Percentiles rank a stretch among this genome's conserved stretches.
phyloP scores from a whole-genome alignment of 331 rosid genomes.

The Pyracantha coccinea region DNA sequence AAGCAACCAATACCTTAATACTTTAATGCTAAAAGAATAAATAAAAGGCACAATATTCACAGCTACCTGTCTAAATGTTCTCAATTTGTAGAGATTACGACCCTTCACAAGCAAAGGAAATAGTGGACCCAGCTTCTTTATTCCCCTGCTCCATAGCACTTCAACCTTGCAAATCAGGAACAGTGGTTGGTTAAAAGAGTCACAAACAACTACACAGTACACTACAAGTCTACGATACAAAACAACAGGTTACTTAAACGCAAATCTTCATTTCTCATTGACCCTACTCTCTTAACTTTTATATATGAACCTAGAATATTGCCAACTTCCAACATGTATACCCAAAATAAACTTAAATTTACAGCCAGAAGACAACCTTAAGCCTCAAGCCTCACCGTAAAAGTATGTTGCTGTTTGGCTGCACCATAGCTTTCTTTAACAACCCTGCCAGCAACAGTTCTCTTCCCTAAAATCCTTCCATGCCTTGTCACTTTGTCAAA shows the following conservation, averaged over 20 bases:
- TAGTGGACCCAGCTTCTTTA: conserved; percentile 45
- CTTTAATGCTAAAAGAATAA: not conserved
- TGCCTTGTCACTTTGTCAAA: conserved; percentile 50
- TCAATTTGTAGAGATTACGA: conserved; percentile 69
- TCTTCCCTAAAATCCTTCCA: conserved; percentile 51
- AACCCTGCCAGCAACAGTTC: conserved; percentile 73
- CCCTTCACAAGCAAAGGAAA: conserved; percentile 77
- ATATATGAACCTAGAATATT: not conserved
- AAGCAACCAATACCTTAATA: conserved; percentile 14
- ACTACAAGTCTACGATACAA: not conserved
- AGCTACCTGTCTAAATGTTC: conserved; percentile 63
- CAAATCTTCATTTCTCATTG: not conserved
- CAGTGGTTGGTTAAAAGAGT: not conserved
- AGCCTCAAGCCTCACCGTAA: conserved; percentile 45
- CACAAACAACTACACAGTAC: not conserved
- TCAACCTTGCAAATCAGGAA: conserved; percentile 39
- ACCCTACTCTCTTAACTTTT: not conserved
- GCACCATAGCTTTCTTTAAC: conserved; percentile 83
- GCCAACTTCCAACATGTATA: not conserved
- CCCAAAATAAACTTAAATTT: not conserved
- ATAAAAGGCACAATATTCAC: not conserved
- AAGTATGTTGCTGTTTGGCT: conserved; percentile 75
- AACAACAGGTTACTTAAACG: not conserved
- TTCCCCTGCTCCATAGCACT: conserved; percentile 75
- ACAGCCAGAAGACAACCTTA: not conserved